Percentiles rank a stretch among this genome's conserved stretches.
Evolutionary conservation across 768 basidiomycete genomes (phyloP).

Genomic region (Rossbeevera mucosa): DNA sequence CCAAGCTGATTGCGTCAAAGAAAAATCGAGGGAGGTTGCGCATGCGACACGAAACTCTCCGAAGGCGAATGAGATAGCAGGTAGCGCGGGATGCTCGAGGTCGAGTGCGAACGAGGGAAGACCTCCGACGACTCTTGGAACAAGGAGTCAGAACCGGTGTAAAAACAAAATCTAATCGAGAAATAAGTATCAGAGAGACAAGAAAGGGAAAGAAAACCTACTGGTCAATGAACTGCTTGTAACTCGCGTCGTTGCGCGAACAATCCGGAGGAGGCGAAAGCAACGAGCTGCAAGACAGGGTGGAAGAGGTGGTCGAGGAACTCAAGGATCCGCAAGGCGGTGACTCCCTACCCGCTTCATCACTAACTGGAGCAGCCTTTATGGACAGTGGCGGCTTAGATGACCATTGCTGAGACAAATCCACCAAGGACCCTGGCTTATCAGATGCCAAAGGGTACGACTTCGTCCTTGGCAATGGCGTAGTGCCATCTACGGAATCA

Average conservation of each 20-base stretch:
- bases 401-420: constrained; percentile 2
- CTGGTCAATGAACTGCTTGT: constrained; percentile 63
- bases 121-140: constrained; percentile 25
- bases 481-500: constrained; percentile 15
- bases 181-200: constrained; percentile 1
- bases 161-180: constrained; percentile 68
- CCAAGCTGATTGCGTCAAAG: constrained; percentile 20
- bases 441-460: constrained; percentile 33
- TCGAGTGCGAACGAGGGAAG: constrained; percentile 43
- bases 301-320: constrained; percentile 44
- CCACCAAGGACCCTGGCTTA: constrained; percentile 5
- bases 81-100: constrained; percentile 52
- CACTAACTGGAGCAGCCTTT: constrained; percentile 7
- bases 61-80: constrained; percentile 35
- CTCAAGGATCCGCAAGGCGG: constrained; percentile 46
- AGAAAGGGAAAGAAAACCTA: constrained; percentile 31
- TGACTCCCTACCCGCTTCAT: constrained; percentile 33
- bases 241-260: constrained; percentile 37
- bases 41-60: constrained; percentile 20
- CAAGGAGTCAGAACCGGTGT: constrained; percentile 52
- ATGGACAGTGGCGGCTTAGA: constrained; percentile 14
- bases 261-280: constrained; percentile 37
- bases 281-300: constrained; percentile 41
- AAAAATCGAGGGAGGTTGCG: constrained; percentile 25
- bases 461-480: constrained; percentile 28